These are phyloP conservation scores for Irpex lacteus DNA, from an alignment of 1,284 basidiomycete species.

Conservation along the genomic window DNA sequence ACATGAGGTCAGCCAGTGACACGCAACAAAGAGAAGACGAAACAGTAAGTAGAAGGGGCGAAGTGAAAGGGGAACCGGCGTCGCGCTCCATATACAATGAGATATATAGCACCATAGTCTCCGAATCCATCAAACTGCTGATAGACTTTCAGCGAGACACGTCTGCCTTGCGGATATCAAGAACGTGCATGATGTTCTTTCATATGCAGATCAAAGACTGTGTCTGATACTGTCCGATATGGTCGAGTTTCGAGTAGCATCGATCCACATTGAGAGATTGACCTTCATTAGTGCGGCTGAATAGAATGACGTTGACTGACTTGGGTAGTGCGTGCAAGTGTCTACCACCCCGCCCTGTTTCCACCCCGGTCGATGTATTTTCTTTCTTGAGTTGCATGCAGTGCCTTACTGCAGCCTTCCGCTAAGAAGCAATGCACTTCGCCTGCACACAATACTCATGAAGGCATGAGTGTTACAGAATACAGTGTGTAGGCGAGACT, in stretches of 20 bases:
- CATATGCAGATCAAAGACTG: neutral
- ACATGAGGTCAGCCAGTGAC: neutral
- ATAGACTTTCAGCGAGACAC: neutral
- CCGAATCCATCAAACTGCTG: neutral
- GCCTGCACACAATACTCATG: too few relatives aligned
- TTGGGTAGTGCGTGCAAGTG: too few relatives aligned
- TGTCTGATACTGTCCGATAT: too few relatives aligned
- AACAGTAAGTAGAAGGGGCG: neutral
- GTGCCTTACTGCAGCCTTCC: too few relatives aligned
- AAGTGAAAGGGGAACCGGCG: neutral
- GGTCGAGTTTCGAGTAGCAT: too few relatives aligned
- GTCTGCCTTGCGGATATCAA: neutral
- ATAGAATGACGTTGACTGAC: too few relatives aligned
- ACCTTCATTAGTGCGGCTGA: too few relatives aligned
- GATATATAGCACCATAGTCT: neutral
- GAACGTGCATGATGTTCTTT: neutral
- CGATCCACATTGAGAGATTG: too few relatives aligned
- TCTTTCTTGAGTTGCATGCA: too few relatives aligned
- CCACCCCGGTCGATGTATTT: too few relatives aligned
- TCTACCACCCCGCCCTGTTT: too few relatives aligned
- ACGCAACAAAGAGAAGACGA: neutral
- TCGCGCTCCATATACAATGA: neutral
- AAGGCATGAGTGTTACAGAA: neutral
- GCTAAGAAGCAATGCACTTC: too few relatives aligned
- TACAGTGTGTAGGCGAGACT: neutral